A percentile compares a stretch with the other conserved stretches of the same genome.
Evolutionary conservation across 495 filamentous ascomycete species (phyloP).

Genomic region (Lindgomyces ingoldianus): DNA sequence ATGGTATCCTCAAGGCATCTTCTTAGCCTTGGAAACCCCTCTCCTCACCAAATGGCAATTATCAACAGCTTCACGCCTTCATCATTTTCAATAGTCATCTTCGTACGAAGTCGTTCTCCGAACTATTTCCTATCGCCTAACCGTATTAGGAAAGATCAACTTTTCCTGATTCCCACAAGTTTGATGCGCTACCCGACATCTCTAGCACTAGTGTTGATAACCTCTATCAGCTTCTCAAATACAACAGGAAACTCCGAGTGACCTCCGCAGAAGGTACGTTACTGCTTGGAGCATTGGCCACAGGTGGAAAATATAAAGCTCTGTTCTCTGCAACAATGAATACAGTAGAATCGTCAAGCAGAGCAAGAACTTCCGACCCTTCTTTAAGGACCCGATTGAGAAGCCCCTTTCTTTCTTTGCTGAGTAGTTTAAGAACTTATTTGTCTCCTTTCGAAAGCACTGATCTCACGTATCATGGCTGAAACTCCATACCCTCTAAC

Average conservation of each 20-base stretch:
- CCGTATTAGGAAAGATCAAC: neutral
- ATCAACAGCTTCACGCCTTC: neutral
- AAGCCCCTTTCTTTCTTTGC: too few relatives aligned
- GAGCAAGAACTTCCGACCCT: neutral
- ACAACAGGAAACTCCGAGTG: constrained; percentile 1
- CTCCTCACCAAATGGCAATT: neutral
- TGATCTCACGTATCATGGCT: neutral
- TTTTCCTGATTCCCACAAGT: neutral
- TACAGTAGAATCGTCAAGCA: neutral
- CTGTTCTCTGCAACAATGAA: neutral
- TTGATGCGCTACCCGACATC: neutral
- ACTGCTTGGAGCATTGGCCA: neutral
- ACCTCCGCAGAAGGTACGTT: constrained; percentile 2
- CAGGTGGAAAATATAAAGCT: neutral
- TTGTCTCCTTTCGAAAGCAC: too few relatives aligned
- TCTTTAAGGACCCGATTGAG: too few relatives aligned
- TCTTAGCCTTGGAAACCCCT: too few relatives aligned
- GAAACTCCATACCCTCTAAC: too few relatives aligned
- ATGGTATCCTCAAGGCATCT: too few relatives aligned
- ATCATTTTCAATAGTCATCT: neutral
- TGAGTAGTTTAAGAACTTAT: too few relatives aligned
- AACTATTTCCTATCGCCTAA: neutral
- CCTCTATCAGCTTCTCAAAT: neutral
- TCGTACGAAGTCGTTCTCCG: neutral
- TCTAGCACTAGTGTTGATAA: neutral